Conservation (phyloP, 2,329 filamentous ascomycete species). For the Clarireedia hainanense region DNA sequence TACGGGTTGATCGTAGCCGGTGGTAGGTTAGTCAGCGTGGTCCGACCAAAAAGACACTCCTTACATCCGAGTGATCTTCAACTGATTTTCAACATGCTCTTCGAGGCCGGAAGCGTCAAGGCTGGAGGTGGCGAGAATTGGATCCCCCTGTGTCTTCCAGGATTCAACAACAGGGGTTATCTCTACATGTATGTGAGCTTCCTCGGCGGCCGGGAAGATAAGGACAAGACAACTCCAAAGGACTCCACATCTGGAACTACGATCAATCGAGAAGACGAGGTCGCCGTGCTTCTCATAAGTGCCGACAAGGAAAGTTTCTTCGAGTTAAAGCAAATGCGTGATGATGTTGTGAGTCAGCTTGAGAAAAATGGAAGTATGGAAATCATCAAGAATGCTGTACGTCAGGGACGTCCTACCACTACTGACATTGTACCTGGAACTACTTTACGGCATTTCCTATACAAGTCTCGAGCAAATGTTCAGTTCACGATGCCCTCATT, state of each 20-base stretch:
- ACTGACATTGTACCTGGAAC: conserved; percentile 74
- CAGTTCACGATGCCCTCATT: conserved; percentile 91
- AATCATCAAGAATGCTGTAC: conserved; percentile 64
- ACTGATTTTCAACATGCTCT: conserved; percentile 98
- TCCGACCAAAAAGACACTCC: conserved; percentile 88
- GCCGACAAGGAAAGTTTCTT: conserved; percentile 92
- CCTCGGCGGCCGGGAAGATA: conserved; percentile 54
- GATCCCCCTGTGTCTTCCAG: conserved; percentile 91
- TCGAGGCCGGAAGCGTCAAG: conserved; percentile 87
- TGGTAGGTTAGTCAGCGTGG: conserved; percentile 86
- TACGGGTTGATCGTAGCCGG: conserved; percentile 93
- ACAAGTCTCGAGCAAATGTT: conserved; percentile 90
- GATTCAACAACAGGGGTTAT: conserved; percentile 94
- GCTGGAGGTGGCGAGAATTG: conserved; percentile 93
- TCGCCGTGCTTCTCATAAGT: conserved; percentile 90
- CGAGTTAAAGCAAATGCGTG: conserved; percentile 67
- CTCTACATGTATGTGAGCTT: conserved; percentile 99
- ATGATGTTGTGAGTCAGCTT: conserved; percentile 59
- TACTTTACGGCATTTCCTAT: conserved; percentile 83
- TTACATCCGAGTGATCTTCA: conserved; percentile 93
- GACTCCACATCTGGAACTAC: conserved; percentile 34
- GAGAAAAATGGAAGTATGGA: conserved; percentile 67
- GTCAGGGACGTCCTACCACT: conserved; percentile 60
- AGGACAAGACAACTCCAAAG: conserved; percentile 51
- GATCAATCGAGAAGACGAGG: conserved; percentile 63